Evolutionary conservation across 2,329 filamentous ascomycete genomes (phyloP), one percentile per base, ranked within the genome.

Genomic region (Aspergillus spinulosporus): DNA sequence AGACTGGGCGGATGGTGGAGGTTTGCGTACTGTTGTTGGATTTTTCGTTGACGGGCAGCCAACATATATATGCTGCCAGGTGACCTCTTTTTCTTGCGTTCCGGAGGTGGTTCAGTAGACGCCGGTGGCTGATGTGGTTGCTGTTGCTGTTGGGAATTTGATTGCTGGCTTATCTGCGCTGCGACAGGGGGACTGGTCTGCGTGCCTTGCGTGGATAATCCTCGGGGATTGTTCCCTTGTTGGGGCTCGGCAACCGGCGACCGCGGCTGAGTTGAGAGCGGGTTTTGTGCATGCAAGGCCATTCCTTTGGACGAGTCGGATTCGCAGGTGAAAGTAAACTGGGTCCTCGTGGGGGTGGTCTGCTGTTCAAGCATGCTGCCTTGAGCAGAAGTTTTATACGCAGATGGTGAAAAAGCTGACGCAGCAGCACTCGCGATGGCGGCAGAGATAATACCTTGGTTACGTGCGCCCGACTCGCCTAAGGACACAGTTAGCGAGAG

Each of bases 301-400:
- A 91, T 84, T 54, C 88, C 86, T 57, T 88, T 90, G 1, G 90
- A 87, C 37, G 92, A 90, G 69, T 94, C 91, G 1, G 92, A 93
- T 67, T 95, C 90, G 74, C 92, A 97, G 9, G 91, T 96, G 70
- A 99, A 99, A 7, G 94, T 99, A 72, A 99, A 99, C 66, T 97
- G 91, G 0, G 89, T 88, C 55, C 92, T 90, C 4, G 88, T 84
- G 4, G 89, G 85, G 36, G 82, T 85, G 3, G 83, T 70, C 71
- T 88, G 85, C 69, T 90, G 88, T 56, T 90, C 87, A 48, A 95
- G 76, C 58, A 92, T 80, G 72, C 88, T 93, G 61, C 88, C 80
- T 73, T 91, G 94, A 68, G 93, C 89, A 69, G 91, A 87, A 12
- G 87, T 88, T 64, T 80, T 82, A 21, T 76, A 72, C 2, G 84